phyloP scores from a whole-genome alignment of 441 rosid genomes.

The Bruguiera hainesii region DNA sequence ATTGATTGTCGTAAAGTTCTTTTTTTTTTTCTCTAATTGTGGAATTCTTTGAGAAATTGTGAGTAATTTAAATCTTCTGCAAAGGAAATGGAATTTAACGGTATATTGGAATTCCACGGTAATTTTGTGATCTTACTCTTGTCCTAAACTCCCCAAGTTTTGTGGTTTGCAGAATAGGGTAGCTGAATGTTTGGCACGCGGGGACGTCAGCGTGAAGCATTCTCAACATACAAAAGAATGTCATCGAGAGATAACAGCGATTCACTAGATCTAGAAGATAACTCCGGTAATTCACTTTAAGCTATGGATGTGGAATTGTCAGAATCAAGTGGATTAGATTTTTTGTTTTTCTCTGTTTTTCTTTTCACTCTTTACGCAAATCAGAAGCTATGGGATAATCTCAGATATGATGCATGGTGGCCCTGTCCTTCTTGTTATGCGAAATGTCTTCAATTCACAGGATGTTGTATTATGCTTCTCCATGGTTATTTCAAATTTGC shows the following conservation, averaged over 20 bases:
- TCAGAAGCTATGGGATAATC: background rate
- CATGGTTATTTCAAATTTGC: background rate
- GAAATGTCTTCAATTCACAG: background rate
- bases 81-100: too few species aligned
- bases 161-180: slow-evolving; percentile 5
- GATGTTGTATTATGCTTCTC: slow-evolving; percentile 2
- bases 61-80: too few species aligned
- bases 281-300: slow-evolving; percentile 37
- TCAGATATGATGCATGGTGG: slow-evolving; percentile 1
- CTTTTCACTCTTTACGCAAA: background rate
- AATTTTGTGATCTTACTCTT: too few species aligned
- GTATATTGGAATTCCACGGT: too few species aligned
- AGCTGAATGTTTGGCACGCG: slow-evolving; percentile 39
- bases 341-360: background rate
- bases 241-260: slow-evolving; percentile 44
- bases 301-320: slow-evolving; percentile 4
- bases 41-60: too few species aligned
- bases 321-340: background rate
- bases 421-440: background rate
- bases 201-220: slow-evolving; percentile 39
- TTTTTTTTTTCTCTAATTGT: too few species aligned
- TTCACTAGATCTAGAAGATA: slow-evolving; percentile 39
- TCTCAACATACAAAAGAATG: slow-evolving; percentile 48
- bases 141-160: too few species aligned
- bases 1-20: too few species aligned